phyloP scores from a whole-genome alignment of 495 filamentous ascomycete species.

The Aspergillus cristatus region DNA sequence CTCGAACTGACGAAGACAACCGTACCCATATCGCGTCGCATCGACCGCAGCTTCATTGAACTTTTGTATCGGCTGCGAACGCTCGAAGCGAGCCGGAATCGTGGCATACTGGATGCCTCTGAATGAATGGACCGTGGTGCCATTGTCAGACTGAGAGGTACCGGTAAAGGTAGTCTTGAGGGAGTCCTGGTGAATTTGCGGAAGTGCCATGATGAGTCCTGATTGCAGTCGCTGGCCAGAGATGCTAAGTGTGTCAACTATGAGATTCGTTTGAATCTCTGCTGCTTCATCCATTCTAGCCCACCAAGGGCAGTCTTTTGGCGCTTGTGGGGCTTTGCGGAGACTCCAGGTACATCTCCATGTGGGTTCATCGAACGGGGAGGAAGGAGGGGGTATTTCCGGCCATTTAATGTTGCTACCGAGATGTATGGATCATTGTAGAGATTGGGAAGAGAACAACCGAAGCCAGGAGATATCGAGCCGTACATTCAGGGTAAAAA shows the following conservation, averaged over 20 bases:
- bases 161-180: conserved; percentile 29
- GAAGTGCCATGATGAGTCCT: conserved; percentile 13
- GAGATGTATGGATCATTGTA: too few relatives aligned
- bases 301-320: not conserved
- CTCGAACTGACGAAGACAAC: not conserved
- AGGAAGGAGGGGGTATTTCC: too few relatives aligned
- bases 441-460: too few relatives aligned
- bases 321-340: not conserved
- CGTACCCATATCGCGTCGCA: conserved; percentile 28
- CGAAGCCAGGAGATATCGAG: too few relatives aligned
- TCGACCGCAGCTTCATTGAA: conserved; percentile 23
- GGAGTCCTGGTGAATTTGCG: conserved; percentile 15
- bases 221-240: not conserved
- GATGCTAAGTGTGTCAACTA: conserved; percentile 1
- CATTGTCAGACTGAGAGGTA: conserved; percentile 6
- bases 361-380: too few relatives aligned
- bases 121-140: conserved; percentile 20
- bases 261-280: not conserved
- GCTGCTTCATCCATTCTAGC: not conserved
- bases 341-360: not conserved
- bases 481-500: too few relatives aligned
- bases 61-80: conserved; percentile 13
- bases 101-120: conserved; percentile 29
- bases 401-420: too few relatives aligned
- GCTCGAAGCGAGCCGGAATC: conserved; percentile 30